These are phyloP conservation scores for Hypomontagnella submonticulosa DNA, from an alignment of 495 filamentous ascomycete genomes.

Conservation along the genomic window DNA sequence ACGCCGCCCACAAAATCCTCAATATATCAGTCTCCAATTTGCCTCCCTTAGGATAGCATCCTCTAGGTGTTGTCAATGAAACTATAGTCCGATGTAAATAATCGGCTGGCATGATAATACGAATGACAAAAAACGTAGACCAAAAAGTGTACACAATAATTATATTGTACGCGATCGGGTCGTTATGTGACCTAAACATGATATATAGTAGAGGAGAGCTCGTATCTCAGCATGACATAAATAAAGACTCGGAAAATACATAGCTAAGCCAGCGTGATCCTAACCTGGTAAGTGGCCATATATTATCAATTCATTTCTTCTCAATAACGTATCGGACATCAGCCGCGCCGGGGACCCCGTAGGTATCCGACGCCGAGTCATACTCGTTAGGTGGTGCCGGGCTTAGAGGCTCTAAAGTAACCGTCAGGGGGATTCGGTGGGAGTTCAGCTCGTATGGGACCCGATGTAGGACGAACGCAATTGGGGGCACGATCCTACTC, in stretches of 20 bases:
- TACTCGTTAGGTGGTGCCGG: background rate
- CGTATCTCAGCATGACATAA: constrained; percentile 11
- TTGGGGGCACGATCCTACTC: background rate
- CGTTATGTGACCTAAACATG: background rate
- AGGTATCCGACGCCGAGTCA: constrained; percentile 6
- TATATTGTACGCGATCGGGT: constrained; percentile 5
- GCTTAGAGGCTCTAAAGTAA: background rate
- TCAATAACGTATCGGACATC: constrained; percentile 4
- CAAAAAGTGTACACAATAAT: background rate
- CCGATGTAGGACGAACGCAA: constrained; percentile 11
- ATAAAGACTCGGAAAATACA: constrained; percentile 1
- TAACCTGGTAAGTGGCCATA: background rate
- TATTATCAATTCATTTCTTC: constrained; percentile 5
- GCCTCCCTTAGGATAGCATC: too few relatives aligned
- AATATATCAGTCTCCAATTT: too few relatives aligned
- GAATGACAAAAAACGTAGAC: background rate
- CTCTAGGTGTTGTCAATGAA: too few relatives aligned
- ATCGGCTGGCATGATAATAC: background rate
- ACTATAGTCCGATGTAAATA: too few relatives aligned
- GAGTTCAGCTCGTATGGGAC: background rate
- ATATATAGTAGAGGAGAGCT: constrained; percentile 22
- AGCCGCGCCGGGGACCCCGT: background rate
- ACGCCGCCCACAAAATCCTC: too few relatives aligned
- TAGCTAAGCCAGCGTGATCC: background rate
- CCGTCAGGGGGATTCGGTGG: background rate